A percentile compares a stretch with the other conserved stretches of the same genome.
These are phyloP conservation scores for Salix purpurea DNA, from an alignment of 345 rosid species.

Conservation along the genomic window DNA sequence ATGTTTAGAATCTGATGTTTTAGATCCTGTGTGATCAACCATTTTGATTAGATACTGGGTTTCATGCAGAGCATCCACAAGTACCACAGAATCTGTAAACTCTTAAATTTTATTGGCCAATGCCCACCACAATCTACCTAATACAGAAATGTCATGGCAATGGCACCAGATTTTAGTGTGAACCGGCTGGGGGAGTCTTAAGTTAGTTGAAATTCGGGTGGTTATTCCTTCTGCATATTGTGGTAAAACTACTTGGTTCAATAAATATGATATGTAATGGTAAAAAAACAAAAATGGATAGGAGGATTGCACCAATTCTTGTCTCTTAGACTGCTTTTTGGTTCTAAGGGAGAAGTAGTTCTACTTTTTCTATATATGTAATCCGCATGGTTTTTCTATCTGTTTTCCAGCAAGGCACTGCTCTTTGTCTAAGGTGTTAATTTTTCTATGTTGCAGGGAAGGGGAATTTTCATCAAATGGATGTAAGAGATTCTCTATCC, in stretches of 20 bases:
- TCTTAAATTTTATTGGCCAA: neutral
- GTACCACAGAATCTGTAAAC: neutral
- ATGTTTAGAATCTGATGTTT: neutral
- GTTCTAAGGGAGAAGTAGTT: neutral
- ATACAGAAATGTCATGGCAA: neutral
- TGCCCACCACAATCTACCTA: neutral
- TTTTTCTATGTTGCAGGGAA: constrained; percentile 50
- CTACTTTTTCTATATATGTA: neutral
- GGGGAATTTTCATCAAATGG: constrained; percentile 69
- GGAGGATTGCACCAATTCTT: neutral
- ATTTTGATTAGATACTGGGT: neutral
- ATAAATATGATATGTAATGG: neutral
- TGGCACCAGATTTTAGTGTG: neutral
- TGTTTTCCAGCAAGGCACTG: constrained; percentile 2
- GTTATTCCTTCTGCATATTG: neutral
- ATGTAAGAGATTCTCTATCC: constrained; percentile 54
- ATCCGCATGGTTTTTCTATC: constrained; percentile 2
- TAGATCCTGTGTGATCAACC: neutral
- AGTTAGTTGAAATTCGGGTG: neutral
- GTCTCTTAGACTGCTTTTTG: neutral
- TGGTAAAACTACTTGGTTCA: neutral
- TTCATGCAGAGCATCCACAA: neutral
- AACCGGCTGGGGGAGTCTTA: too few relatives aligned
- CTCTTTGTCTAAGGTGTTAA: neutral
- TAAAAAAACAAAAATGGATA: neutral